Evolutionary conservation across 2,329 filamentous ascomycete species (phyloP), one percentile per base, ranked within the genome.

Genomic region (Hypocreales sp.): DNA sequence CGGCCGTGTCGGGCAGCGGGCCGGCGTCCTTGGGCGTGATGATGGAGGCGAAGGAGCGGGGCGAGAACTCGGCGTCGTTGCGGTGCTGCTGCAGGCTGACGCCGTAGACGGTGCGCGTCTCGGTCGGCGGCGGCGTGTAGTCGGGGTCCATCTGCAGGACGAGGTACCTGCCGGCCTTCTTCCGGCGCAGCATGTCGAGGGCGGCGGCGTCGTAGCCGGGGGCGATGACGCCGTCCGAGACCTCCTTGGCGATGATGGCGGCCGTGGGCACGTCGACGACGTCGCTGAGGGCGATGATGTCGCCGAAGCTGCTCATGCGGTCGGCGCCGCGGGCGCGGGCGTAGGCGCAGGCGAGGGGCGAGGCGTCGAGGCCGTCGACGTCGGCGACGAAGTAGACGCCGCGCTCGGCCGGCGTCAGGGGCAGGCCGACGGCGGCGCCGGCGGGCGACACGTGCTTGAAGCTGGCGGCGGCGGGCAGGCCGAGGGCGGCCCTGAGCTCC

Each of bases 371-470:
- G 29, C 83, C 86, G 34, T 74, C 70, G 44, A 98, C 92, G 48
- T 94, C 90, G 47, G 92, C 82, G 32, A 98, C 90, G 66, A 98
- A 94, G 66, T 93, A 98, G 30, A 94, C 90, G 61, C 92, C 92
- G 56, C 81, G 78, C 69, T 98, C 90, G 28, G 81, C 79, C 22
- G 80, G 72, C 37, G 64, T 82, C 37, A 98, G 68, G 14, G 84
- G 82, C 6, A 90, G 74, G 40, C 86, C 90, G 45, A 98, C 90
- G 39, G 90, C 87, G 32, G 87, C 90, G 47, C 90, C 90, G 23
- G 90, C 90, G 13, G 90, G 90, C 8, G 90, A 98, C 36, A 95
- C 90, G 53, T 98, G 90, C 72, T 94, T 98, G 75, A 98, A 98
- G 52, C 83, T 93, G 36, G 90, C 87, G 17, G 90, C 90, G 29